These are phyloP conservation scores for Epicoccum nigrum DNA, from an alignment of 2,329 filamentous ascomycete species.

Conservation along the genomic window DNA sequence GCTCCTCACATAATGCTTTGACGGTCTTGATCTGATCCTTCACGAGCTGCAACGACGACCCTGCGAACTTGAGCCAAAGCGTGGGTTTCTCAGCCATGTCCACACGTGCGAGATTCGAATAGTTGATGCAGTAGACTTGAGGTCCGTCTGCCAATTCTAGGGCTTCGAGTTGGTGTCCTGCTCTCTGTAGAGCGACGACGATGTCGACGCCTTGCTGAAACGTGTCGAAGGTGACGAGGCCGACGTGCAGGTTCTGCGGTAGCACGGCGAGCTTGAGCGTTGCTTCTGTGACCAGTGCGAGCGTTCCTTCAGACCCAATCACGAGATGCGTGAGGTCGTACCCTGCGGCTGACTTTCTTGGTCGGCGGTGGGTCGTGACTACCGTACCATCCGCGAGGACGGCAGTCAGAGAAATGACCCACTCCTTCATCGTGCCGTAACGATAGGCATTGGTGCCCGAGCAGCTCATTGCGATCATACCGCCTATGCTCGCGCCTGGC, in stretches of 20 bases:
- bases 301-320: slow-evolving; percentile 88
- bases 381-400: slow-evolving; percentile 87
- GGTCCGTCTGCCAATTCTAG: slow-evolving; percentile 88
- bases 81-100: slow-evolving; percentile 71
- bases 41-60: slow-evolving; percentile 64
- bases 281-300: slow-evolving; percentile 88
- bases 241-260: slow-evolving; percentile 78
- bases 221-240: slow-evolving; percentile 67
- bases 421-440: slow-evolving; percentile 92
- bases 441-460: slow-evolving; percentile 87
- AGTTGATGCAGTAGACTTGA: slow-evolving; percentile 76
- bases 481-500: slow-evolving; percentile 87
- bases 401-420: slow-evolving; percentile 83
- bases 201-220: slow-evolving; percentile 76
- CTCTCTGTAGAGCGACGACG: slow-evolving; percentile 75
- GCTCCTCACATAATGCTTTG: slow-evolving; percentile 59
- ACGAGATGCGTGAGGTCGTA: slow-evolving; percentile 90
- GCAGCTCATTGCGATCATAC: slow-evolving; percentile 73
- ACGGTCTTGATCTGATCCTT: slow-evolving; percentile 76
- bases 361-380: slow-evolving; percentile 84
- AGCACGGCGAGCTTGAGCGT: slow-evolving; percentile 81
- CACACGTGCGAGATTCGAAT: slow-evolving; percentile 61
- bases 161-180: slow-evolving; percentile 82
- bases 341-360: slow-evolving; percentile 85
- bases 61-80: slow-evolving; percentile 76